A percentile compares a stretch with the other conserved stretches of the same genome.
Evolutionary conservation across 1,284 basidiomycete species (phyloP).

Genomic region (Paramarasmius palmivorus): DNA sequence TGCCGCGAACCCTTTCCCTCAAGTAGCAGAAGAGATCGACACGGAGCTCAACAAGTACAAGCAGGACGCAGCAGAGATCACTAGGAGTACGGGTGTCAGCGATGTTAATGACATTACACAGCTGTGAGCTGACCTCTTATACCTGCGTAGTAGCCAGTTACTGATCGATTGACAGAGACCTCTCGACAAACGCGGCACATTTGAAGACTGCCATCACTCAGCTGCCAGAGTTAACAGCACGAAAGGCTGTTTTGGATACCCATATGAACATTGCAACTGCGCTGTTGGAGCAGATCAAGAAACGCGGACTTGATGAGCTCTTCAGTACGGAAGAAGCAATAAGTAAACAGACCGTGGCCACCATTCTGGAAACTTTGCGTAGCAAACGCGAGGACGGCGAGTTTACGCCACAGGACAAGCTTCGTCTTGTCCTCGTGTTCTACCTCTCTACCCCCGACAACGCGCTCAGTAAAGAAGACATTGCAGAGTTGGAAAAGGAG

Average conservation of each 20-base stretch:
- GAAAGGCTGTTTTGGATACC: slow-evolving; percentile 95
- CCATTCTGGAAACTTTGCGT: slow-evolving; percentile 83
- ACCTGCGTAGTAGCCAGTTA: not conserved
- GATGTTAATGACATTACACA: slow-evolving; percentile 95
- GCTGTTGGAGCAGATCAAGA: slow-evolving; percentile 94
- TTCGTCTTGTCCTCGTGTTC: slow-evolving; percentile 92
- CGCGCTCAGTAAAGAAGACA: slow-evolving; percentile 81
- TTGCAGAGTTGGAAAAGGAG: slow-evolving; percentile 86
- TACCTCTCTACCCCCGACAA: slow-evolving; percentile 88
- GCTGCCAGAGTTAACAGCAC: slow-evolving; percentile 94
- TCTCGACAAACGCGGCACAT: slow-evolving; percentile 93
- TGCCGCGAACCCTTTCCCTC: slow-evolving; percentile 94
- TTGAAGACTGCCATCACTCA: slow-evolving; percentile 98
- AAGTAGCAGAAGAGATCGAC: slow-evolving; percentile 98
- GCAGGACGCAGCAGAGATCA: slow-evolving; percentile 95
- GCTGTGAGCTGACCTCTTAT: slow-evolving; percentile 55
- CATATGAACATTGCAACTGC: slow-evolving; percentile 99
- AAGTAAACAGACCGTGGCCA: slow-evolving; percentile 78
- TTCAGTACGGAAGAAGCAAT: slow-evolving; percentile 96
- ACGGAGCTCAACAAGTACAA: slow-evolving; percentile 93
- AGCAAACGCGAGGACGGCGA: slow-evolving; percentile 62
- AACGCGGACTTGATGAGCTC: slow-evolving; percentile 91
- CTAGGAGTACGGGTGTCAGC: slow-evolving; percentile 93
- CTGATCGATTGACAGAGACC: slow-evolving; percentile 43
- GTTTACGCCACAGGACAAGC: slow-evolving; percentile 83